Evolutionary conservation across 2,329 filamentous ascomycete species (phyloP), one percentile per base, ranked within the genome.

Genomic region (Colletotrichum theobromicola): DNA sequence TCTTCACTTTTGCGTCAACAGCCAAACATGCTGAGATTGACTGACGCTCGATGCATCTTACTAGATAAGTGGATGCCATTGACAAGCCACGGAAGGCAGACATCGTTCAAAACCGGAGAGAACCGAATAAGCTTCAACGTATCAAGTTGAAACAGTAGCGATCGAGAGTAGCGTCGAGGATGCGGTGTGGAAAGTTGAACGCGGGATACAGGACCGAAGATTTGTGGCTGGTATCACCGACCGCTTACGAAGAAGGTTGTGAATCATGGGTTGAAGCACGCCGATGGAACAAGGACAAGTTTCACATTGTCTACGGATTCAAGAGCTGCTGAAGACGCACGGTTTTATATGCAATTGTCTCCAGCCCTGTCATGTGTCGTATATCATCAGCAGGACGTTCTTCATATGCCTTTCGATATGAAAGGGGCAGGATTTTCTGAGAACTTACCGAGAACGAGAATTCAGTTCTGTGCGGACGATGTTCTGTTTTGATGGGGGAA

Each of bases 21-120:
- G 35, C 35, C 35, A 16, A 5, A n/a, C 5, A 46, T 12, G 37
- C 37, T n/a, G 18, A 46, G 3, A 4, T 2, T 12, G 9, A 18
- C n/a, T n/a, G n/a, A n/a, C n/a, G 37, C 18, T 18, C 18, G 9
- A n/a, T n/a, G 9, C 18, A n/a, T 46, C 9, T n/a, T n/a, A 18
- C 37, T 10, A n/a, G 37, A 46, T 5, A n/a, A 32, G 9, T 32
- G 21, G 5, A 3, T 10, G 42, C 3, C 5, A 46, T 4, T 46
- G n/a, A 0, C 10, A 46, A 46, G 4, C 1, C 42, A 46, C n/a
- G n/a, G 1, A 3, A 46, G 42, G 42, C 13, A 18, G 13, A 46
- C 0, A n/a, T 21, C 42, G 18, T n/a, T 2, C 42, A 9, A 1
- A 46, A 0, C 5, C 0, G 18, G 1, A 46, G 1, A 0, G 3